Evolutionary conservation across 495 filamentous ascomycete genomes (phyloP).

Genomic region (Echria macrotheca): DNA sequence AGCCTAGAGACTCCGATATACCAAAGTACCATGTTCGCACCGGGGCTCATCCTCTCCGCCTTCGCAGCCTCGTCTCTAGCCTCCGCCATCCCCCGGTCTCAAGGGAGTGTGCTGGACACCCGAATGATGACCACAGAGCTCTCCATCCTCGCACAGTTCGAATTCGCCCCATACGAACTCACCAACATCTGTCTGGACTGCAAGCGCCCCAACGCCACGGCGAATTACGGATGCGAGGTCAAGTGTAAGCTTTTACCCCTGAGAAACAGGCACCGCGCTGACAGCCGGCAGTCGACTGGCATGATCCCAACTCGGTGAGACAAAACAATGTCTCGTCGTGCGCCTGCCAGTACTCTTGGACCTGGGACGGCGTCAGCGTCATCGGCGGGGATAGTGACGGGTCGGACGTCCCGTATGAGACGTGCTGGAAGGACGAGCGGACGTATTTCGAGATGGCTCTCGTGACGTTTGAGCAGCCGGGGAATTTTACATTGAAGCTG

Average conservation of each 20-base stretch:
- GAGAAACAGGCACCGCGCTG: background rate
- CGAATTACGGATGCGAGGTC: conserved; percentile 18
- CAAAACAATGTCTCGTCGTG: conserved; percentile 25
- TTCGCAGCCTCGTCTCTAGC: no score
- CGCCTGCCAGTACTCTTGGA: conserved; percentile 21
- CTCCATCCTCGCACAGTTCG: conserved; percentile 13
- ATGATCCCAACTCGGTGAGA: conserved; percentile 31
- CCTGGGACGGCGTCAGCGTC: conserved; percentile 26
- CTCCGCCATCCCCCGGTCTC: no score
- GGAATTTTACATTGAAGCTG: conserved; percentile 28
- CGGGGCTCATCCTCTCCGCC: no score
- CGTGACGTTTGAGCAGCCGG: conserved; percentile 18
- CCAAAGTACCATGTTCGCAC: no score
- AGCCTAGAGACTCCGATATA: no score
- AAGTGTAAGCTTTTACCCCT: conserved; percentile 28
- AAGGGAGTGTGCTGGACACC: background rate
- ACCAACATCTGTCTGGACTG: conserved; percentile 22
- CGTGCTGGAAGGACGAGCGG: conserved; percentile 16
- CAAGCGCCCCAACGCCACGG: conserved; percentile 3
- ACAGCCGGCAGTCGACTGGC: conserved; percentile 24
- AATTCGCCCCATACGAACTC: conserved; percentile 23
- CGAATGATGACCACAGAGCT: background rate
- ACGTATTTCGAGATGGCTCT: conserved; percentile 25
- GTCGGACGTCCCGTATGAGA: conserved; percentile 12
- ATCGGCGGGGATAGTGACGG: conserved; percentile 13